A percentile compares a stretch with the other conserved stretches of the same genome.
These are phyloP conservation scores for Hondaea fermentalgiana DNA, from an alignment of 108 stramenopile genomes.

Conservation along the genomic window DNA sequence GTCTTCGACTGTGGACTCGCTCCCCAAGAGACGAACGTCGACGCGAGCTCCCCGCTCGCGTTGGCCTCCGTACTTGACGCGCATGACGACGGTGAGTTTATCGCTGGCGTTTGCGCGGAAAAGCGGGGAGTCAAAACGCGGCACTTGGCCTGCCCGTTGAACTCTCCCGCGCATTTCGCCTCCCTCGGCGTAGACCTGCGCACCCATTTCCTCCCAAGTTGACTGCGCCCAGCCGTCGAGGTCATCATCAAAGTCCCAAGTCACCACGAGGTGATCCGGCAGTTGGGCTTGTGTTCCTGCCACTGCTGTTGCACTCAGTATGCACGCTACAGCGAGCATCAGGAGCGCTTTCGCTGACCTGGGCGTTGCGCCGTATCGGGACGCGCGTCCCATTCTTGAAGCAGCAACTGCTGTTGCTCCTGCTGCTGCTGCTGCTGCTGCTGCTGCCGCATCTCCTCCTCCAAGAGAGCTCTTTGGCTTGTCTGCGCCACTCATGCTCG, in stretches of 20 bases:
- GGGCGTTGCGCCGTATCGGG: no score
- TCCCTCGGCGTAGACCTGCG: background rate
- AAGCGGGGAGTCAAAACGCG: background rate
- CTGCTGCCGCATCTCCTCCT: no score
- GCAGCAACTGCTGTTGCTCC: no score
- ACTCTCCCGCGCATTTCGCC: slow-evolving; percentile 15
- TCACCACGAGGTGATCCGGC: background rate
- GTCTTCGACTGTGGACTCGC: background rate
- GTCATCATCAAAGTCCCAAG: slow-evolving; percentile 1
- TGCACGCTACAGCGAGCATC: no score
- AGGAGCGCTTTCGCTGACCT: no score
- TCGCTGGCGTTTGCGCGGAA: background rate
- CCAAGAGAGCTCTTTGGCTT: no score
- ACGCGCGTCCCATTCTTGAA: no score
- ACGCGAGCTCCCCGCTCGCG: background rate
- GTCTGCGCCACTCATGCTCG: no score
- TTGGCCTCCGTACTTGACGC: background rate
- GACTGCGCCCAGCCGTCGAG: background rate
- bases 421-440: no score
- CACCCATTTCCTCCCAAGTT: background rate
- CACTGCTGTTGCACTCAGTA: no score
- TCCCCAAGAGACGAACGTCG: background rate
- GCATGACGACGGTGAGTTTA: background rate
- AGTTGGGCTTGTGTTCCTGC: background rate
- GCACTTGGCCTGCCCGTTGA: background rate